Percentiles rank a stretch among this genome's conserved stretches.
Evolutionary conservation across 169 alveolate species (phyloP).

Genomic region (Cryptosporidium bovis): DNA sequence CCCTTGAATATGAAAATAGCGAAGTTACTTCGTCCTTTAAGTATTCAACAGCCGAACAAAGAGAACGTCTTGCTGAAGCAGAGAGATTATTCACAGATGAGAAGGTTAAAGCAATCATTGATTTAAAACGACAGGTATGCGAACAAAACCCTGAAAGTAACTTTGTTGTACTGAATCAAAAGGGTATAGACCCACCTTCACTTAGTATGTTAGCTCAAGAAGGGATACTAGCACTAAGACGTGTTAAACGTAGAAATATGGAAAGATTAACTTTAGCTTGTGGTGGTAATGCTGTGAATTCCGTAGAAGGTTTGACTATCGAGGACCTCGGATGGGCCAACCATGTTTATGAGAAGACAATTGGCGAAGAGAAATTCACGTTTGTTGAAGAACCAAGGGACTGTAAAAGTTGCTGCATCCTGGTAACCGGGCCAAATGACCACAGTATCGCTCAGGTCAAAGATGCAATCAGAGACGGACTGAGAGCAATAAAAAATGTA

Average conservation of each 20-base stretch:
- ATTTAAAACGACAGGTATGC: slow-evolving; percentile 90
- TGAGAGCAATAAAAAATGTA: slow-evolving; percentile 96
- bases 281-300: slow-evolving; percentile 98
- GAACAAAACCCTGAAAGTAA: slow-evolving; percentile 79
- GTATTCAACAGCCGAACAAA: slow-evolving; percentile 96
- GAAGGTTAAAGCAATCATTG: slow-evolving; percentile 95
- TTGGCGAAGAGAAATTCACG: slow-evolving; percentile 98
- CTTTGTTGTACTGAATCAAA: slow-evolving; percentile 97
- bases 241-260: slow-evolving; percentile 98
- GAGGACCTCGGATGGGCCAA: slow-evolving; percentile 98
- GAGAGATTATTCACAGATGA: slow-evolving; percentile 97
- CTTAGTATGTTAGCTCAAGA: slow-evolving; percentile 98
- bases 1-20: slow-evolving; percentile 98
- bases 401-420: slow-evolving; percentile 96
- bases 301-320: slow-evolving; percentile 94
- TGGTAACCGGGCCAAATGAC: slow-evolving; percentile 98
- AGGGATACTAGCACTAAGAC: slow-evolving; percentile 95
- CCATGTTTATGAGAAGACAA: slow-evolving; percentile 92
- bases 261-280: slow-evolving; percentile 97
- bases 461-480: slow-evolving; percentile 98
- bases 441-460: slow-evolving; percentile 92
- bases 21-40: slow-evolving; percentile 97
- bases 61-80: slow-evolving; percentile 95
- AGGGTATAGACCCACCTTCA: slow-evolving; percentile 99
- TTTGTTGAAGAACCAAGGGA: slow-evolving; percentile 96